These are phyloP conservation scores for Aspergillus niger DNA, from an alignment of 2,329 filamentous ascomycete genomes.

Conservation along the genomic window DNA sequence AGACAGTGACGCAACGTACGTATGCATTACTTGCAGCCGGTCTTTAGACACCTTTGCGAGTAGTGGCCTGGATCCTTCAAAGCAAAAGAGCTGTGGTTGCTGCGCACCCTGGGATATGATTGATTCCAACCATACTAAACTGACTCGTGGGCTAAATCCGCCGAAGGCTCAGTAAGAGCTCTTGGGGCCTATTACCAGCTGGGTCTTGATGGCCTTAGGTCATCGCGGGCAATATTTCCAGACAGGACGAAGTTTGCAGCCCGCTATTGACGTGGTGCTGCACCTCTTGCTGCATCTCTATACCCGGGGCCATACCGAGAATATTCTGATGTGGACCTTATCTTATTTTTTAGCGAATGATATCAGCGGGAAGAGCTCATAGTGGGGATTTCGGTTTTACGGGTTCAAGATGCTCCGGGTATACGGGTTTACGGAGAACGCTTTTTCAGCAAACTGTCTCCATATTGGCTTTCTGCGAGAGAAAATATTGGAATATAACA, in stretches of 20 bases:
- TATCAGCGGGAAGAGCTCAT: too few species aligned
- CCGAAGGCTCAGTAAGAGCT: neutral
- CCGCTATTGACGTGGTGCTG: constrained; percentile 4
- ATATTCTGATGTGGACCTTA: neutral
- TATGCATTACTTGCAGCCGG: neutral
- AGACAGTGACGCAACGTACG: neutral
- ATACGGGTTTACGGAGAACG: constrained; percentile 23
- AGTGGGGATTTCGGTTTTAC: constrained; percentile 1
- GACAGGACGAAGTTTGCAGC: neutral
- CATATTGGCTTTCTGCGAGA: neutral
- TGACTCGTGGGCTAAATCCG: neutral
- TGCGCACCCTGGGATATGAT: neutral
- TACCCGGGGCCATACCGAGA: constrained; percentile 1
- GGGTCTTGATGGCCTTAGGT: neutral
- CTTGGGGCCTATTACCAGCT: neutral
- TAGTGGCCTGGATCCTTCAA: neutral
- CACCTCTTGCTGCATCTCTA: constrained; percentile 1
- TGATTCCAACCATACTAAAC: too few species aligned
- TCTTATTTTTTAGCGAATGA: neutral
- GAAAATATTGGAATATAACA: constrained; percentile 17
- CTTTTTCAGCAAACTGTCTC: neutral
- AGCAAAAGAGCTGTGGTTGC: neutral
- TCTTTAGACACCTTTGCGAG: neutral
- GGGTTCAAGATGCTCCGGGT: constrained; percentile 10
- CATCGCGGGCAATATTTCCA: neutral